Evolutionary conservation across 257 asterid genomes (phyloP).

Genomic region (Coffea eugenioides): DNA sequence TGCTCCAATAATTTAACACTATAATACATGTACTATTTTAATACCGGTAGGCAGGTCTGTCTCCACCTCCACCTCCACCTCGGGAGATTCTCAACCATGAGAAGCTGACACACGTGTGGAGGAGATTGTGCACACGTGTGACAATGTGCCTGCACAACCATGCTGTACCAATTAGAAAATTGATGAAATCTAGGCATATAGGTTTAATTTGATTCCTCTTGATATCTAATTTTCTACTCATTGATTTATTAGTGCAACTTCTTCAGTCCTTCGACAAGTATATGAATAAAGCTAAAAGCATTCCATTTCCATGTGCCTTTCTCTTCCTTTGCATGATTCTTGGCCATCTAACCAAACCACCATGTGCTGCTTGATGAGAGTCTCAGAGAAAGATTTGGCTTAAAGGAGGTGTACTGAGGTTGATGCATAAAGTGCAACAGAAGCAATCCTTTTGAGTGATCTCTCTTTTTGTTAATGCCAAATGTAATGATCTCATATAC

Average conservation of each 20-base stretch:
- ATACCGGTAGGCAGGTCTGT: background rate
- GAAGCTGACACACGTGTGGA: constrained; percentile 22
- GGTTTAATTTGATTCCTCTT: constrained; percentile 6
- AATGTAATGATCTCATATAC: background rate
- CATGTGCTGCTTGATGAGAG: constrained; percentile 14
- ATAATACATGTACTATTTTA: background rate
- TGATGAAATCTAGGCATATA: constrained; percentile 9
- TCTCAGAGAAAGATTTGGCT: background rate
- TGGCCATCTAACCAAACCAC: background rate
- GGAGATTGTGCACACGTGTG: constrained; percentile 8
- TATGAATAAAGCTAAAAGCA: constrained; percentile 1
- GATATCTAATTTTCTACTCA: background rate
- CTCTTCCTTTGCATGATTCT: background rate
- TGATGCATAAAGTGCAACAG: constrained; percentile 1
- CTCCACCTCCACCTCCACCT: constrained; percentile 10
- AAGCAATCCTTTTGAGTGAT: constrained; percentile 2
- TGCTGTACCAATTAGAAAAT: background rate
- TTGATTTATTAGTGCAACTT: background rate
- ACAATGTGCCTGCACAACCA: background rate
- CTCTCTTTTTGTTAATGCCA: background rate
- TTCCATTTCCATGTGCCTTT: constrained; percentile 20
- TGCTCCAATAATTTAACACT: background rate
- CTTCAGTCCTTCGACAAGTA: background rate
- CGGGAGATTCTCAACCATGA: background rate
- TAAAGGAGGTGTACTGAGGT: background rate